phyloP scores from a whole-genome alignment of 148 eudicot species.

The Camellia sinensis region DNA sequence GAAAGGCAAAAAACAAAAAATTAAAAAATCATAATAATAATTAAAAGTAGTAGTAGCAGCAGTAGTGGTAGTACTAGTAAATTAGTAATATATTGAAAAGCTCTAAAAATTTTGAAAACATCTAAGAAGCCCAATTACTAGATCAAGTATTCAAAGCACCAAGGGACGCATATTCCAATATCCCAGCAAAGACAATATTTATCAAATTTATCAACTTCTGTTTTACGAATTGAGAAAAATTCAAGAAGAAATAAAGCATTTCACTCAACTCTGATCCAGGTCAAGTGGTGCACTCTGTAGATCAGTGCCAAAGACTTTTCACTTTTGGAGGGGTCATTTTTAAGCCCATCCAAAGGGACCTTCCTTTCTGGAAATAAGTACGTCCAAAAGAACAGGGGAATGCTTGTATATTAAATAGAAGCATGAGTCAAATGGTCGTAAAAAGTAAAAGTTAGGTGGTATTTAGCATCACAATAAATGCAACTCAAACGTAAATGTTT shows the following conservation, averaged over 20 bases:
- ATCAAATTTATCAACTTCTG: background rate
- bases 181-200: constrained; percentile 2
- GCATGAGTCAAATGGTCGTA: background rate
- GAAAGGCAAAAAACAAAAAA: too few relatives aligned
- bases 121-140: background rate
- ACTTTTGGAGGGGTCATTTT: background rate
- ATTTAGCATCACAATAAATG: background rate
- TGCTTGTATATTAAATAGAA: background rate
- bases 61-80: background rate
- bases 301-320: background rate
- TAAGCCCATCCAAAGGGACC: background rate
- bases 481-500: background rate
- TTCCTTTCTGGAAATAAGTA: background rate
- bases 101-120: background rate
- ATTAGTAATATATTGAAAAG: background rate
- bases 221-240: background rate
- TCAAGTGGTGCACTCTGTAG: background rate
- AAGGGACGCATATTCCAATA: background rate
- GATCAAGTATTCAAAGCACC: constrained; percentile 3
- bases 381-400: background rate
- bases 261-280: background rate
- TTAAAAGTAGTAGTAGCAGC: background rate
- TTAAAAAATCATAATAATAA: too few relatives aligned
- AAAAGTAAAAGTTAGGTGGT: background rate
- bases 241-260: background rate